Evolutionary conservation across 352 stramenopile genomes (phyloP), one percentile per base, ranked within the genome.

Genomic region (Phytophthora pseudosyringae): DNA sequence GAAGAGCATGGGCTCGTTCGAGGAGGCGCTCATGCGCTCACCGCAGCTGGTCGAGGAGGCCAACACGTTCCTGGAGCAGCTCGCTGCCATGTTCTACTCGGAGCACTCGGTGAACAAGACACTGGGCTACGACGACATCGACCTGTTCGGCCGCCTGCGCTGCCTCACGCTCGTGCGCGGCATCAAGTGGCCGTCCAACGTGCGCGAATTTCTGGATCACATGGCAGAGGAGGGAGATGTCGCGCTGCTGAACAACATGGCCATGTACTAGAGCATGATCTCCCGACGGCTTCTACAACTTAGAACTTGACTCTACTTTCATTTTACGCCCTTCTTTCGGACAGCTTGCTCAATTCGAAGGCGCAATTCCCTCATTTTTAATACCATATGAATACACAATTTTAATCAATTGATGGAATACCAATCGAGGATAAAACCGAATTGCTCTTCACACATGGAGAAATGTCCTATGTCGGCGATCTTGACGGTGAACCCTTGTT

Each of bases 101-200:
- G 70, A 71, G 10, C 64, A 70, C n/a, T 73, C 72, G 16, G 77
- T 84, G 50, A 88, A 86, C 59, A 66, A 52, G 10, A 40, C 60
- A 26, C 45, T 86, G 21, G 80, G 78, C 59, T 83, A 83, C 61
- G 78, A 88, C 53, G 78, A 84, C 61, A 78, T 88, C 29, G 73
- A 88, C 28, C 50, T 88, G 5, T 83, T 88, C 40, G 71, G 61
- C 0, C 70, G 73, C 10, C 56, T 88, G 31, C 78, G 78, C 10
- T 72, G 69, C 2, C 51, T 88, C 46, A 85, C 78, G 51, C 74
- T 88, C 44, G 68, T 85, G 38, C 80, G 80, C 32, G 74, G 59
- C 18, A 49, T 85, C 38, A 60, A 67, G 57, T 88, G 78, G 78
- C 78, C 78, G 0, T 47, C 29, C 7, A 81, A 81, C 47, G 48